Base-by-base conservation (phyloP, 1,284 basidiomycete species). In the Chondrostereum purpureum region DNA sequence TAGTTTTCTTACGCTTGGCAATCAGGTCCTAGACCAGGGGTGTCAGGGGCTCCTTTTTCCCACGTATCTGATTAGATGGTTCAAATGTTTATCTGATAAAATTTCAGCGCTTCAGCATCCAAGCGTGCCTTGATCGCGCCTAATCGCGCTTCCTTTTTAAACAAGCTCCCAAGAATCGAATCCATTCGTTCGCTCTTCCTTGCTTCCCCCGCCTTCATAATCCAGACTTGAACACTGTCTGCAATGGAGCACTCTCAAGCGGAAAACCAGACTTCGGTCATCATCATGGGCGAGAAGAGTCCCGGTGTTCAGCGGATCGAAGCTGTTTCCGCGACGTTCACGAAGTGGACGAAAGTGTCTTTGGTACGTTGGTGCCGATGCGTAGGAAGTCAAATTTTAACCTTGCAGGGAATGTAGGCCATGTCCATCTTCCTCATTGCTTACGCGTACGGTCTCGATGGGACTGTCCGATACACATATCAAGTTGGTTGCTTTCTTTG, bases 301-400 rank as follows among this genome's bases (percentile, higher is more conserved):
- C 51, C 51, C 34, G 64, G 64, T 53, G 64, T 66, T 5, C 50
- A 54, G 40, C 54, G 62, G 18, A 65, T 66, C 44, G 63, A 64
- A 45, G 59, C 58, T 21, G 61, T 66, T 44, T 53, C 61, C 3
- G 41, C 51, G 8, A 53, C 55, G 22, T 58, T 65, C 43, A 57
- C 50, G 1, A 47, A 51, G 14, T 57, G 53, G 52, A 52, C 58
- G 39, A 50, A 54, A 43, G 54, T 53, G 20, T 13, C 23, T 12
- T 39, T 16, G 37, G 37, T 16, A 39, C 14, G 39, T n/a, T n/a
- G n/a, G n/a, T 14, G 19, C 13, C 19, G 18, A 23, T 2, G 23
- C 13, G 37, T n/a, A 3, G 5, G 14, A 3, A 3, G 6, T 18
- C 3, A 17, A 19, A 14, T 17, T 33, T 27, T 49, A 60, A 20